A percentile compares a stretch with the other conserved stretches of the same genome.
phyloP scores from a whole-genome alignment of 805 yeast genomes.

The Pichia thaimueangensis region DNA sequence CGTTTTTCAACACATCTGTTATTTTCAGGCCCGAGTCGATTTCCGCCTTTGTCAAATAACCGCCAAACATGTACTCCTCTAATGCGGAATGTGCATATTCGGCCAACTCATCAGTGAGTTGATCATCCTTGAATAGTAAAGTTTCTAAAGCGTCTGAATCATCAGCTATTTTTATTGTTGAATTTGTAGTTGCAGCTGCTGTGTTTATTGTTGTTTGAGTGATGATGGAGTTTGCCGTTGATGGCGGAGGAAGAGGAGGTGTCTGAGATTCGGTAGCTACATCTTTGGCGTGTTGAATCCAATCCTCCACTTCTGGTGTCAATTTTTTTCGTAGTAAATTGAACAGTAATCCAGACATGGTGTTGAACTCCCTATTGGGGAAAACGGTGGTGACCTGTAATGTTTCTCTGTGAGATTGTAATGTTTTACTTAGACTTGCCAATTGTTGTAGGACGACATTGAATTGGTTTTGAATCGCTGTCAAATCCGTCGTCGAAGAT shows the following conservation, averaged over 20 bases:
- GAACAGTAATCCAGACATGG: conserved; percentile 75
- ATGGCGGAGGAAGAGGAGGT: not conserved
- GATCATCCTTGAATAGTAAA: conserved; percentile 42
- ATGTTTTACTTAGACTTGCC: conserved; percentile 63
- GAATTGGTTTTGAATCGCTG: conserved; percentile 75
- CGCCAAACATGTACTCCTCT: conserved; percentile 55
- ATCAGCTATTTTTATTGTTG: conserved; percentile 12
- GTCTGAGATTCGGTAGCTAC: not conserved
- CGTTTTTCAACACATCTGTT: conserved; percentile 14
- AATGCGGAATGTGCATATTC: conserved; percentile 45
- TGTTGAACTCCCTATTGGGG: conserved; percentile 82
- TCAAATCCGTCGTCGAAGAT: conserved; percentile 33
- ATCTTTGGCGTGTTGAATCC: conserved; percentile 42
- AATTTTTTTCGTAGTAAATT: conserved; percentile 83
- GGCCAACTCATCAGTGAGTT: conserved; percentile 64
- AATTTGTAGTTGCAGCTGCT: conserved; percentile 8
- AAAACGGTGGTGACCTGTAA: conserved; percentile 67
- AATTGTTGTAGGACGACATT: conserved; percentile 79
- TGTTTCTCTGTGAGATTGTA: conserved; percentile 53
- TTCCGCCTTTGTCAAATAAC: conserved; percentile 51
- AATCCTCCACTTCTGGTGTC: conserved; percentile 82
- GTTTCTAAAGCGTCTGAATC: conserved; percentile 2
- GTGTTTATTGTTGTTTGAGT: not conserved
- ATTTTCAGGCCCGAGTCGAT: conserved; percentile 25
- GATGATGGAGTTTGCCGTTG: not conserved